These are phyloP conservation scores for Cercis canadensis DNA, from an alignment of 306 rosid species.

Conservation along the genomic window DNA sequence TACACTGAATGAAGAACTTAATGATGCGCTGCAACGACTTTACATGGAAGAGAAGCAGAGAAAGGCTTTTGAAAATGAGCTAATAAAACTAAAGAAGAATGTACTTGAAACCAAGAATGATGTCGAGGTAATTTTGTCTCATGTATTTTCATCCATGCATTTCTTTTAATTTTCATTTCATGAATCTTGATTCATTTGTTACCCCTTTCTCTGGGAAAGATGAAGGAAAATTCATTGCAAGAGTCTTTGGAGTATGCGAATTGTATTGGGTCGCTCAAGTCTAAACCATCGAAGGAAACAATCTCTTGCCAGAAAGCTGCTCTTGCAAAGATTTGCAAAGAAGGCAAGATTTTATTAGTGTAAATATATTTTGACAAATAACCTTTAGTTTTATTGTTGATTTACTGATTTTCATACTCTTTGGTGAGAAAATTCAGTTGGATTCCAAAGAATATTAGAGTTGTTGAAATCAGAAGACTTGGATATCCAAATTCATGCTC, in stretches of 20 bases:
- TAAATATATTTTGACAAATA: constrained; percentile 7
- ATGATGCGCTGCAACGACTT: constrained; percentile 48
- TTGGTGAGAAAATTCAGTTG: constrained; percentile 52
- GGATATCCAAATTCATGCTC: constrained; percentile 70
- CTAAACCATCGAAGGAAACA: constrained; percentile 48
- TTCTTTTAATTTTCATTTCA: background rate
- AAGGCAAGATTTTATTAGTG: constrained; percentile 51
- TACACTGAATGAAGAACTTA: constrained; percentile 54
- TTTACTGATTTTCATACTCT: constrained; percentile 27
- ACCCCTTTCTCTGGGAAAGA: constrained; percentile 49
- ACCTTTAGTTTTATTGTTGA: background rate
- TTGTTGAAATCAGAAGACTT: constrained; percentile 63
- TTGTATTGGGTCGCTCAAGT: constrained; percentile 41
- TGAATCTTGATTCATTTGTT: constrained; percentile 7
- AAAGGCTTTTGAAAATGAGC: constrained; percentile 56
- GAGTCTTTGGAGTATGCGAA: constrained; percentile 47
- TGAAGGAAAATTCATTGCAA: constrained; percentile 47
- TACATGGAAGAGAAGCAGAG: constrained; percentile 59
- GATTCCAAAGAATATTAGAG: constrained; percentile 66
- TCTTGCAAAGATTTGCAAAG: constrained; percentile 75
- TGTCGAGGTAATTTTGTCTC: constrained; percentile 50
- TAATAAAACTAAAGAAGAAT: constrained; percentile 45
- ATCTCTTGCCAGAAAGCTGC: constrained; percentile 61
- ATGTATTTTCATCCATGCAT: background rate
- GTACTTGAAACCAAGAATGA: constrained; percentile 51